Conservation (phyloP, 2,329 filamentous ascomycete species). For the Tolypocladium tundrense region DNA sequence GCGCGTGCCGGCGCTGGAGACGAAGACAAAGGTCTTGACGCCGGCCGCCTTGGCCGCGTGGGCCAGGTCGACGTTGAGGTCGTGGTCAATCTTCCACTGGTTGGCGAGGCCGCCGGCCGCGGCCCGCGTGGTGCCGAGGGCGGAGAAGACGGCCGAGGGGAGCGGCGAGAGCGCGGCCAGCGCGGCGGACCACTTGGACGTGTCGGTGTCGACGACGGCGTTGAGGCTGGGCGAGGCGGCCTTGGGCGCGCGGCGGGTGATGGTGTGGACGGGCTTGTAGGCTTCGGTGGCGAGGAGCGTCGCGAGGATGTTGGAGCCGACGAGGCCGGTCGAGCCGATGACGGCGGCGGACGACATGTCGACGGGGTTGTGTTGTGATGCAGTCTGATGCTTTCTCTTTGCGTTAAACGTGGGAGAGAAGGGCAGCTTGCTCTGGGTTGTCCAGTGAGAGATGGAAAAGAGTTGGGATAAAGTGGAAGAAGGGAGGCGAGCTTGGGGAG, state of each 20-base stretch:
- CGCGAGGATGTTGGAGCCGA: constrained; percentile 64
- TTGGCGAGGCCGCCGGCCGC: constrained; percentile 65
- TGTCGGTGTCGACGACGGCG: constrained; percentile 53
- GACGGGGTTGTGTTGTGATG: background rate
- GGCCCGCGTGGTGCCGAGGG: constrained; percentile 69
- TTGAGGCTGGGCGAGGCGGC: constrained; percentile 49
- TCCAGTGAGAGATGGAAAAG: background rate
- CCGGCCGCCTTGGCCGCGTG: constrained; percentile 63
- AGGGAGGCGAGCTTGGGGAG: background rate
- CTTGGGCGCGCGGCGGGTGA: constrained; percentile 55
- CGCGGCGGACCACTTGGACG: constrained; percentile 54
- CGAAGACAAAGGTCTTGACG: constrained; percentile 64
- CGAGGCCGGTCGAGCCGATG: constrained; percentile 57
- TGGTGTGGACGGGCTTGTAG: constrained; percentile 48
- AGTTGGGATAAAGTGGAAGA: background rate
- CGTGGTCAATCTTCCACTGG: constrained; percentile 82
- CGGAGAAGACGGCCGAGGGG: constrained; percentile 61
- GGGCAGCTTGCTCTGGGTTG: background rate
- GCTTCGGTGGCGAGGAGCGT: constrained; percentile 45
- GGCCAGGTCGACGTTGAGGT: constrained; percentile 72
- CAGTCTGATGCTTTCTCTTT: background rate
- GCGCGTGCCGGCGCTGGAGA: constrained; percentile 49
- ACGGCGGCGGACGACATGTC: constrained; percentile 36
- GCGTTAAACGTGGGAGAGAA: background rate
- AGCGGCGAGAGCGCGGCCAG: constrained; percentile 44